phyloP scores from a whole-genome alignment of 2,329 filamentous ascomycete species.

The Sporothrix variecibatus region DNA sequence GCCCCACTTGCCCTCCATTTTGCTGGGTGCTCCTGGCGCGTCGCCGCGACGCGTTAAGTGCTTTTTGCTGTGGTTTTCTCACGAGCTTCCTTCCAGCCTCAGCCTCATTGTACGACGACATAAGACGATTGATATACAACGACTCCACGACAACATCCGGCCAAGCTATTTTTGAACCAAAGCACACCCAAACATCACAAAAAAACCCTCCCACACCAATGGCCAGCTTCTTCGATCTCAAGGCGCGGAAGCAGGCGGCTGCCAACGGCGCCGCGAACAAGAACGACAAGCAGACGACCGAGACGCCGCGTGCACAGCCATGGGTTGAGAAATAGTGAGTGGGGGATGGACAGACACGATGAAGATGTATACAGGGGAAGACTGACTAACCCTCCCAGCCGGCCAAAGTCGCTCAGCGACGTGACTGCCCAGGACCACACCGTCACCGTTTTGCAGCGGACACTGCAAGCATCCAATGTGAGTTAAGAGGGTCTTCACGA shows the following conservation, averaged over 20 bases:
- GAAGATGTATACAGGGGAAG: not conserved
- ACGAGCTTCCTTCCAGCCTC: not conserved
- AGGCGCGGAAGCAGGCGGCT: constrained; percentile 80
- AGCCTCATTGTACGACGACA: not conserved
- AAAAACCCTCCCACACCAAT: constrained; percentile 50
- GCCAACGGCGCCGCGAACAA: constrained; percentile 67
- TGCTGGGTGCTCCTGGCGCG: constrained; percentile 18
- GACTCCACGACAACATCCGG: not conserved
- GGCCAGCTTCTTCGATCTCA: constrained; percentile 94
- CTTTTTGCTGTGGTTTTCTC: constrained; percentile 20
- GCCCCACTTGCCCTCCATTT: constrained; percentile 7
- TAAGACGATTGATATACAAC: not conserved
- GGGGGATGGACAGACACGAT: not conserved
- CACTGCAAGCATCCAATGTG: constrained; percentile 90
- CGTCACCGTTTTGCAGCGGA: constrained; percentile 86
- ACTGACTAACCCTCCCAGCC: constrained; percentile 59
- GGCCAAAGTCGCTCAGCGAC: constrained; percentile 90
- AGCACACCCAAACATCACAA: not conserved
- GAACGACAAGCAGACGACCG: constrained; percentile 61
- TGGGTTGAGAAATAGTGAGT: constrained; percentile 99
- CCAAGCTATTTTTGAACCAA: too few relatives aligned
- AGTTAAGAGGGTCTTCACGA: not conserved
- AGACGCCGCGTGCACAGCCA: constrained; percentile 71
- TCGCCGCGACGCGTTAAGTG: constrained; percentile 31
- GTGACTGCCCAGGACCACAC: constrained; percentile 98